Base-by-base conservation (phyloP, 768 basidiomycete genomes). In the Grammothele lineata region DNA sequence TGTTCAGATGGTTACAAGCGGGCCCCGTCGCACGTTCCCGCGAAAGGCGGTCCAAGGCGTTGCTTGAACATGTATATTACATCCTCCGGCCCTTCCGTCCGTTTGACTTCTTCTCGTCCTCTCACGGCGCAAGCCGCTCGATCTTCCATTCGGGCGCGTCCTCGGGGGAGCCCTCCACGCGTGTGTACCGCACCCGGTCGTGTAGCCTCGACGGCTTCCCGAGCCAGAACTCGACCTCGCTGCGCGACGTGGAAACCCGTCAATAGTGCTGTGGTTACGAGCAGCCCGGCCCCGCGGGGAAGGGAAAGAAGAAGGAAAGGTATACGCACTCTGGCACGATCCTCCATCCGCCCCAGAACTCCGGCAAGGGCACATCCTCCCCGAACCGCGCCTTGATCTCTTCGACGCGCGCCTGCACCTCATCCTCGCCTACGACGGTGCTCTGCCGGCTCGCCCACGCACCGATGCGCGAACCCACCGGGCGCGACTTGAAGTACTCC, bases 161-260 rank as follows among this genome's bases (percentile, higher is more conserved):
- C 11, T 77, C 74, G 0, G 71, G 53, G 14, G 74, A 68, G 27
- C 67, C 72, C 40, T 72, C 70, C 17, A 67, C 62, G n/a, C 80
- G 80, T 40, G 78, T 69, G 64, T 92, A 92, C 21, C 80, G 80
- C 50, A 95, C 79, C 36, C 94, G 83, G 64, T 97, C 93, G 57
- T 97, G 94, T 40, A 97, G 70, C 32, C 95, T 78, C 21, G 91
- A 94, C n/a, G 91, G 90, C 58, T 92, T 87, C 24, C 95, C 95
- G n/a, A 79, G 76, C 95, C 95, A 97, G 64, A 97, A 97, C 62
- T 98, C 95, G 41, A 98, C 75, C 68, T 98, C 95, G 50, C 93
- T 96, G 58, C 32, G 27, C 3, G 7, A 8, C 17, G 21, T 34
- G 32, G 24, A 17, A 15, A 34, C 21, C 22, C 12, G 17, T 18